Evolutionary conservation across 2,329 filamentous ascomycete species (phyloP), one percentile per base, ranked within the genome.

Genomic region (Samsoniella hepiali): DNA sequence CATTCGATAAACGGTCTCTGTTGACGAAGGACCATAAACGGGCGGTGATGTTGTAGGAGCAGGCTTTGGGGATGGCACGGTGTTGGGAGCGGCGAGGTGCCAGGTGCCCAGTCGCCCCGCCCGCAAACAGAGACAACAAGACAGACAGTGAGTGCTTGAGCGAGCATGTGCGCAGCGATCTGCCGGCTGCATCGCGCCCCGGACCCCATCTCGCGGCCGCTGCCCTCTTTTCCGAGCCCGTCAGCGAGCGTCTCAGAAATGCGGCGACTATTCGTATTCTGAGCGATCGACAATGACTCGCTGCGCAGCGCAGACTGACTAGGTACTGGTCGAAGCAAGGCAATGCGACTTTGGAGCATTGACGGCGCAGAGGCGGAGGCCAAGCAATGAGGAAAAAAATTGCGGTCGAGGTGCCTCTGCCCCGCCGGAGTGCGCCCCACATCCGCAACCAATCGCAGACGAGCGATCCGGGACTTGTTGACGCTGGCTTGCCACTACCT

Each of bases 11-110:
- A 5, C 9, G 42, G 38, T 31, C 9, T 22, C 15, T 47, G 7
- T n/a, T 55, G 49, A 54, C 17, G 15, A 34, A 31, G 1, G 29
- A 29, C 31, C 38, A 15, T 10, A 17, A 31, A 27, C n/a, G 38
- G 31, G 49, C 47, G 49, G n/a, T 61, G 50, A 54, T 61, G 58
- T 61, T 61, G 58, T 38, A 61, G 49, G 58, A 61, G 58, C 5
- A 61, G 49, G 55, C 58, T 61, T 61, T 38, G 49, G 8, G n/a
- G 40, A 29, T 22, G 27, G 17, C 3, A 11, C 17, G 5, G 29
- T 31, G 40, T 17, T 61, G 58, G 40, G 58, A 55, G 58, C 58
- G 22, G 50, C 49, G 49, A 29, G 58, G 58, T n/a, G 40, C 31
- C 31, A 34, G 49, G 38, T 62, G 58, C 50, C 49, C 58, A 62